These are phyloP conservation scores for Odontarrhena argentea DNA, from an alignment of 345 rosid species.

Conservation along the genomic window DNA sequence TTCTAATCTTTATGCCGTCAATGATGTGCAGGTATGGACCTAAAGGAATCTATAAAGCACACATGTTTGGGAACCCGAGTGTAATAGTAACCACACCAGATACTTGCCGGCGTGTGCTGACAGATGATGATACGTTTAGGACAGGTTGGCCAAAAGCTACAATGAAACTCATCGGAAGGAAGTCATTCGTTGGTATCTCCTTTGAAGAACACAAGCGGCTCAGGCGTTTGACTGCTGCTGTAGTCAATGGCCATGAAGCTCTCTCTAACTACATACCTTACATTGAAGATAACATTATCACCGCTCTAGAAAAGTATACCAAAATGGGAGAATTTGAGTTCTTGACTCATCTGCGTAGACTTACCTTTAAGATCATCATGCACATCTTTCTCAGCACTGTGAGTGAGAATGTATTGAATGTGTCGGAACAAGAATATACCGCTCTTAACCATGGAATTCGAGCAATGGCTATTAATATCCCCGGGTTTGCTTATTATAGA, in stretches of 20 bases:
- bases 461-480: conserved; percentile 58
- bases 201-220: conserved; percentile 58
- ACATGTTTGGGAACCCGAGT: conserved; percentile 90
- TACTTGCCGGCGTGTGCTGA: conserved; percentile 59
- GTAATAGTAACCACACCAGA: conserved; percentile 78
- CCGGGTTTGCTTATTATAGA: conserved; percentile 58
- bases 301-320: conserved; percentile 65
- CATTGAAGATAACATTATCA: conserved; percentile 52
- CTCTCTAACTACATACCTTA: conserved; percentile 49
- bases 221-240: conserved; percentile 54
- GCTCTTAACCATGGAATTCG: conserved; percentile 61
- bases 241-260: conserved; percentile 58
- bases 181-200: conserved; percentile 63
- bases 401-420: conserved; percentile 59
- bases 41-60: conserved; percentile 69
- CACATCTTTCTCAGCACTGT: conserved; percentile 74
- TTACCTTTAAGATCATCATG: conserved; percentile 83
- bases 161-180: conserved; percentile 67
- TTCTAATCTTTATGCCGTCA: background rate
- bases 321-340: conserved; percentile 64
- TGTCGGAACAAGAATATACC: conserved; percentile 72
- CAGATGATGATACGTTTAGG: conserved; percentile 66
- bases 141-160: conserved; percentile 88
- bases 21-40: conserved; percentile 61
- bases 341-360: conserved; percentile 69